Evolutionary conservation across 192 early-diverging fungal species (phyloP).

Genomic region (Funneliformis geosporum): DNA sequence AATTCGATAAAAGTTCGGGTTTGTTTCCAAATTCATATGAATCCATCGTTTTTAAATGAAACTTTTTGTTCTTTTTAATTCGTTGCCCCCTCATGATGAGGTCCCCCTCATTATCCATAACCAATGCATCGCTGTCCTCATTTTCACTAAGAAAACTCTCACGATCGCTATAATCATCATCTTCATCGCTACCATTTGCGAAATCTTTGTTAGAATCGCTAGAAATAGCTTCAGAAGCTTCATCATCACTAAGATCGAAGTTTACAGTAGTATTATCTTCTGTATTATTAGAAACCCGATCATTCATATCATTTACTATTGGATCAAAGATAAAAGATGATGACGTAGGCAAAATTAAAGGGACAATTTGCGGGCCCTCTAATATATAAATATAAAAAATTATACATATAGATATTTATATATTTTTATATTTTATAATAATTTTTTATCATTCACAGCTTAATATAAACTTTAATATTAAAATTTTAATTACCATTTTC

Average conservation of each 20-base stretch:
- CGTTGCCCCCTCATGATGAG: neutral
- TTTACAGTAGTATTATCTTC: neutral
- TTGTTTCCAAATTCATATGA: neutral
- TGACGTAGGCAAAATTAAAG: neutral
- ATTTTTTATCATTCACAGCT: too few relatives aligned
- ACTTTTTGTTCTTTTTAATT: neutral
- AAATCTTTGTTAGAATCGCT: neutral
- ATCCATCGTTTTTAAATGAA: neutral
- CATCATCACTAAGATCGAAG: neutral
- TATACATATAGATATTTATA: too few relatives aligned
- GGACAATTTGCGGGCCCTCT: neutral
- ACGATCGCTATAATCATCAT: neutral
- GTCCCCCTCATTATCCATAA: neutral
- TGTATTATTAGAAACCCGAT: neutral
- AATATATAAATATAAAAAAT: neutral
- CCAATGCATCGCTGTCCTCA: neutral
- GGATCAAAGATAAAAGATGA: neutral
- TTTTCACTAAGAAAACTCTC: neutral
- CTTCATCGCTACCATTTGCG: neutral
- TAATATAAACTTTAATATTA: neutral
- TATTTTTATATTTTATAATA: too few relatives aligned
- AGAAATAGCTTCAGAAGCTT: neutral
- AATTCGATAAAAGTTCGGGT: neutral
- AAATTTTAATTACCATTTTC: neutral
- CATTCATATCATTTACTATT: neutral